Conservation (phyloP, 805 yeast species). For the Clavispora phyllophila region DNA sequence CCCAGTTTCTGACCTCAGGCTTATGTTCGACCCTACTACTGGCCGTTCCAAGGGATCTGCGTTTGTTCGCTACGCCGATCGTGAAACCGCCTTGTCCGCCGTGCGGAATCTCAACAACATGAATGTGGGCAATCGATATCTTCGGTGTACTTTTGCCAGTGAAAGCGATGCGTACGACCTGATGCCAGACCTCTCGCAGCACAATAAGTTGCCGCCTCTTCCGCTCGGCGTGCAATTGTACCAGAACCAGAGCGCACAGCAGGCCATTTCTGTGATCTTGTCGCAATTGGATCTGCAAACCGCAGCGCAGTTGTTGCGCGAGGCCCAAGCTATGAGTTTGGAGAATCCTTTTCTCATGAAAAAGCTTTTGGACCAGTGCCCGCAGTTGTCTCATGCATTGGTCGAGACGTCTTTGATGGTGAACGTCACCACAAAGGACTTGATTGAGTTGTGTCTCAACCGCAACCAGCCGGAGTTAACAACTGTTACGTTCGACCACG, state of each 20-base stretch:
- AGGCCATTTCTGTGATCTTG: constrained; percentile 38
- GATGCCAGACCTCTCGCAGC: constrained; percentile 15
- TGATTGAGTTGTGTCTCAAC: constrained; percentile 34
- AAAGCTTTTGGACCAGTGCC: constrained; percentile 59
- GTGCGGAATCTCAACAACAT: constrained; percentile 82
- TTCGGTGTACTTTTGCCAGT: constrained; percentile 71
- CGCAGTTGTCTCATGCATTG: constrained; percentile 78
- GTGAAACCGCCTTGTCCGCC: constrained; percentile 85
- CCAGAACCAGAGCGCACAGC: constrained; percentile 36
- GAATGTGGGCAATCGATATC: constrained; percentile 61
- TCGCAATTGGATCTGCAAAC: constrained; percentile 43
- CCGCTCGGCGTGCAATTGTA: constrained; percentile 39
- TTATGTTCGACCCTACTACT: constrained; percentile 81
- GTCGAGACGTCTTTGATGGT: constrained; percentile 58
- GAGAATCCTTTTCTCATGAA: constrained; percentile 55
- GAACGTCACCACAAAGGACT: constrained; percentile 30
- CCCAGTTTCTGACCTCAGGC: constrained; percentile 69
- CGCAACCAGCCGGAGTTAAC: constrained; percentile 26
- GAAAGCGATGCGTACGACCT: constrained; percentile 29
- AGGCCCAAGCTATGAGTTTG: constrained; percentile 15
- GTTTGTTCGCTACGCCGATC: constrained; percentile 75
- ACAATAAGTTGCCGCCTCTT: constrained; percentile 31
- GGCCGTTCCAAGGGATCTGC: constrained; percentile 92
- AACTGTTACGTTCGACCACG: constrained; percentile 29
- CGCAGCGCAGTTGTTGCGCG: constrained; percentile 44